A percentile compares a stretch with the other conserved stretches of the same genome.
Conservation (phyloP, 2,329 filamentous ascomycete species). For the Rhinocladiella mackenziei region DNA sequence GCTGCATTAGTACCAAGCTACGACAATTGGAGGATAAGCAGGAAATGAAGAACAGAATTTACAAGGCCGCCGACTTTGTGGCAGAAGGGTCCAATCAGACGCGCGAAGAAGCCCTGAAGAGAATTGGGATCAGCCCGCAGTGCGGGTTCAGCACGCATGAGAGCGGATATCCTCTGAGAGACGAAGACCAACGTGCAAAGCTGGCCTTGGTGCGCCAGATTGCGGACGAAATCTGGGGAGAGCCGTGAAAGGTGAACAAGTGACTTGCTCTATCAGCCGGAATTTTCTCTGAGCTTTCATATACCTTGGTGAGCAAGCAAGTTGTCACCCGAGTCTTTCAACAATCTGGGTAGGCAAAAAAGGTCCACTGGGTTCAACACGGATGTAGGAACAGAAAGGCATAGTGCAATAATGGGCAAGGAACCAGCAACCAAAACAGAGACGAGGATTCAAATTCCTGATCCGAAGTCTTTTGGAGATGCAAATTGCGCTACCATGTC, state of each 20-base stretch:
- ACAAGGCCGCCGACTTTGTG: conserved; percentile 59
- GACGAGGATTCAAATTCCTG: too few relatives aligned
- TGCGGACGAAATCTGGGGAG: conserved; percentile 64
- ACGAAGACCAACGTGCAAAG: conserved; percentile 66
- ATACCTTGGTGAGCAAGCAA: background rate
- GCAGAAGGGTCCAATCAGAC: conserved; percentile 60
- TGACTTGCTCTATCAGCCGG: too few relatives aligned
- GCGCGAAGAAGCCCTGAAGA: conserved; percentile 61
- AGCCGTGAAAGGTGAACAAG: conserved; percentile 36
- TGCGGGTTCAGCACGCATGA: conserved; percentile 67
- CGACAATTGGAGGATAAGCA: conserved; percentile 56
- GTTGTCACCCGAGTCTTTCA: conserved; percentile 15
- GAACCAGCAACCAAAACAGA: background rate
- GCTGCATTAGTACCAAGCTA: conserved; percentile 57
- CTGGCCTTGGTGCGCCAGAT: conserved; percentile 61
- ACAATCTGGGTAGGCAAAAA: conserved; percentile 18
- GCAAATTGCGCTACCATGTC: too few relatives aligned
- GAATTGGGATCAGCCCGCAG: conserved; percentile 61
- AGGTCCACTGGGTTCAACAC: conserved; percentile 10
- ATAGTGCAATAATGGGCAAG: background rate
- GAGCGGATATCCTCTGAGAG: conserved; percentile 61
- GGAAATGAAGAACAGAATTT: conserved; percentile 53
- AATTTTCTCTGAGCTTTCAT: background rate
- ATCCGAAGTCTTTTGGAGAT: too few relatives aligned
- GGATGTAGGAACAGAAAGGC: background rate